Base-by-base conservation (phyloP, 495 filamentous ascomycete species). In the Aspergillus sclerotiicarbonarius region DNA sequence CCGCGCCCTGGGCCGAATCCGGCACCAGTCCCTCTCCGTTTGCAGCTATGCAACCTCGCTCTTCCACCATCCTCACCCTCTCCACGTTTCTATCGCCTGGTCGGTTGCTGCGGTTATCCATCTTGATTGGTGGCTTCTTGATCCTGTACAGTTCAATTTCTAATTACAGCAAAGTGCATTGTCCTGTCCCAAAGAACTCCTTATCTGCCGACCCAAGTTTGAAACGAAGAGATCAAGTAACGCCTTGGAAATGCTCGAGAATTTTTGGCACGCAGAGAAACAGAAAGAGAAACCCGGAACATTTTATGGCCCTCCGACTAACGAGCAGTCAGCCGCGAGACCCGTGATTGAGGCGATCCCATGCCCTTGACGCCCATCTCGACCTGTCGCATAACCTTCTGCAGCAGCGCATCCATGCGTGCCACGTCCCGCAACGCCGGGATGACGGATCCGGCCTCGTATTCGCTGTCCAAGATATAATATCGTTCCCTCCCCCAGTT, bases 381-480 rank as follows among this genome's bases (percentile, higher is more conserved):
- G 4, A 68, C 55, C 61, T 71, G 69, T 54, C 54, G 59, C 72
- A 76, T 71, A 67, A 75, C 56, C 49, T 68, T 69, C 46, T 67
- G 48, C 35, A 76, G 57, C 53, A 72, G 30, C 8, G 45, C 61
- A 30, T 69, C 70, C 68, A 72, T 72, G 53, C 57, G 54, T 20
- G 65, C 31, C 21, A 54, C 60, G 47, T 75, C 63, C 29, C 69
- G 74, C 53, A 76, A 41, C n/a, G 59, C 54, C 15, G 64, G 55
- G 56, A 75, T 60, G 64, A 75, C 72, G 62, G 72, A 76, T 67
- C 61, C 68, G 65, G 71, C 74, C 46, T 77, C 71, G 46, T 75
- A 77, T 49, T 73, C 70, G 51, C 60, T 64, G 25, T 72, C 67
- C 43, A 76, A 58, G 32, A 77, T 72, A 65, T 67, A 75, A 65